Evolutionary conservation across 2,329 filamentous ascomycete species (phyloP).

Genomic region (Xylaria sp.): DNA sequence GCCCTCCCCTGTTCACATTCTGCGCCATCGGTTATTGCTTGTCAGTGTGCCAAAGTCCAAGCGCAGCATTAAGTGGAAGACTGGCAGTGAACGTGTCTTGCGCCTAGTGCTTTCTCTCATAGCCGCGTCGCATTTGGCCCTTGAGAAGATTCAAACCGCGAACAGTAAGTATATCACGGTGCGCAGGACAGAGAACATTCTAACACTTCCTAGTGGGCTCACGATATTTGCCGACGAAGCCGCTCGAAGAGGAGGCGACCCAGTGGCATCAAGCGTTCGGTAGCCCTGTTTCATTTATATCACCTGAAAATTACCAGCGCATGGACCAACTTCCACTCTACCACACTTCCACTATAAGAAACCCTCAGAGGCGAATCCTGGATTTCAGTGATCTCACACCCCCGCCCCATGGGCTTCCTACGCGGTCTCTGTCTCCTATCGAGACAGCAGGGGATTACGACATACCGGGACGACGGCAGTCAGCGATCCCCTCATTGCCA

Average conservation of each 20-base stretch:
- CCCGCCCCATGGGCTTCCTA: slow-evolving; percentile 4
- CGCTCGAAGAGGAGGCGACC: not conserved
- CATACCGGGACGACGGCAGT: not conserved
- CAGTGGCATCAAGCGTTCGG: not conserved
- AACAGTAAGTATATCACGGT: not conserved
- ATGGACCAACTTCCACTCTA: not conserved
- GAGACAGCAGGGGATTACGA: not conserved
- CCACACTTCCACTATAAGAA: not conserved
- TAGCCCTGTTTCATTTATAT: not conserved
- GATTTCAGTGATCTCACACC: not conserved
- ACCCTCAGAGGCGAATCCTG: not conserved
- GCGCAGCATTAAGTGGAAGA: too few species aligned
- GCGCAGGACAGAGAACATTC: not conserved
- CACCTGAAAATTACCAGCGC: not conserved
- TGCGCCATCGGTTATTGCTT: not conserved
- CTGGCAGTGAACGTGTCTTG: not conserved
- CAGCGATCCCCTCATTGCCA: not conserved
- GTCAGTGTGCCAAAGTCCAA: not conserved
- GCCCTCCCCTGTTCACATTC: not conserved
- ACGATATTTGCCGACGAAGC: not conserved
- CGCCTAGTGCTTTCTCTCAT: not conserved
- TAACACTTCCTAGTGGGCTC: slow-evolving; percentile 12
- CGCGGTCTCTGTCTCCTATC: not conserved
- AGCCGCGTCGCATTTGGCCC: not conserved
- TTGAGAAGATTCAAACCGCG: not conserved